Conservation (phyloP, 73 alveolate species). For the Paraurostyla sp. region DNA sequence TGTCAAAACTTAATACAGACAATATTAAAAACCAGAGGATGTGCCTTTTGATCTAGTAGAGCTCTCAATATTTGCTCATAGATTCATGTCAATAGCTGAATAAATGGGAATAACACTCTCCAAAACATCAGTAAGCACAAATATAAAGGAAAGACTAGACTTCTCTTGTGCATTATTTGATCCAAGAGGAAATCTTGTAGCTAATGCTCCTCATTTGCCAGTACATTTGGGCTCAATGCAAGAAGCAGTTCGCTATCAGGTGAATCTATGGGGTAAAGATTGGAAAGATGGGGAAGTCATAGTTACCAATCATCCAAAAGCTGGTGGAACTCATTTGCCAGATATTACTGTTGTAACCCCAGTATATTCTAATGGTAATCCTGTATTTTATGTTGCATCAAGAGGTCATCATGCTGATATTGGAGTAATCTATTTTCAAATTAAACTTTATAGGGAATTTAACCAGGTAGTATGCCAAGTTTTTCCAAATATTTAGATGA, state of each 20-base stretch:
- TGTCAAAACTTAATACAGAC: not conserved
- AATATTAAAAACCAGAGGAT: conserved; percentile 21
- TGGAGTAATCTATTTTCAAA: conserved; percentile 61
- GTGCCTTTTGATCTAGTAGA: conserved; percentile 75
- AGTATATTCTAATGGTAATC: conserved; percentile 75
- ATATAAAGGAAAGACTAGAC: conserved; percentile 93
- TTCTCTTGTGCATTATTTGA: conserved; percentile 93
- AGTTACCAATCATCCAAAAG: conserved; percentile 87
- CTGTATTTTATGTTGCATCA: conserved; percentile 89
- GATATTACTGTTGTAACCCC: conserved; percentile 96
- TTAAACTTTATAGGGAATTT: conserved; percentile 67
- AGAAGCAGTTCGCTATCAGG: conserved; percentile 89
- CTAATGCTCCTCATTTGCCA: conserved; percentile 97
- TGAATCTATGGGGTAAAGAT: conserved; percentile 64
- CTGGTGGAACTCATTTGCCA: conserved; percentile 97
- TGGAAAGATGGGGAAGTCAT: conserved; percentile 90
- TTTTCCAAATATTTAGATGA: conserved; percentile 77
- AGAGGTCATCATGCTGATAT: conserved; percentile 97
- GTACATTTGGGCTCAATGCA: conserved; percentile 96
- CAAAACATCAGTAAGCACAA: conserved; percentile 86
- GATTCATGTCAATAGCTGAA: conserved; percentile 95
- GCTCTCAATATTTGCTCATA: conserved; percentile 81
- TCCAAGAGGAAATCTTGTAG: conserved; percentile 88
- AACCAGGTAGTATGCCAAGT: conserved; percentile 96
- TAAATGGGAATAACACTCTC: conserved; percentile 90